Evolutionary conservation across 2,329 filamentous ascomycete species (phyloP), one percentile per base, ranked within the genome.

Genomic region (Curvularia spicifera): DNA sequence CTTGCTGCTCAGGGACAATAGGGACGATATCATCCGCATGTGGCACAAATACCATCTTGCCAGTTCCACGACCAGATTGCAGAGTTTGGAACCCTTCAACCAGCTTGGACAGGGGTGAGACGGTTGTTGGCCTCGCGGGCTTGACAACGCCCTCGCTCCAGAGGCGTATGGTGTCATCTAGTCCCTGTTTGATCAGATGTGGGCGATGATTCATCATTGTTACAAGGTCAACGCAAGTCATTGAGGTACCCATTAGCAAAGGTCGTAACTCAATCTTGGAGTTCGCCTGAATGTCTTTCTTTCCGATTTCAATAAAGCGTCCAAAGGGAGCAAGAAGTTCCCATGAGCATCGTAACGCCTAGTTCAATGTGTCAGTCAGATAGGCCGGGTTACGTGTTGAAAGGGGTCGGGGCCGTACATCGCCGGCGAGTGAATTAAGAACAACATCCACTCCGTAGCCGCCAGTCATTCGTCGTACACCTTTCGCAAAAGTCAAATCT

Each of bases 321-420:
- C 64, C 64, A 29, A 50, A 59, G 28, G 56, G 37, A 1, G 80
- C 80, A 1, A 83, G 70, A 37, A 78, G 81, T 7, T 74, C 62
- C 80, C 79, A 84, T 0, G 76, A 79, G 0, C 75, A 75, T 18
- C 57, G 54, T 9, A 74, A 56, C 3, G 59, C 39, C n/a, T 70
- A 8, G 10, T 9, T 20, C 29, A 29, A 8, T 18, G 5, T 29
- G 47, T 50, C 5, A 50, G 47, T 3, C 2, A 29, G 3, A n/a
- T 5, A 15, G n/a, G n/a, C 10, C 10, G 10, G 33, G 7, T 1
- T 4, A 24, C 22, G 5, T 2, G 26, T 33, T 50, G 15, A 4
- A 50, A 15, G 33, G 33, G 33, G 2, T 15, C 13, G 5, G 9
- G 31, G 33, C 13, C 47, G 13, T 29, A 50, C 47, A 50, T 51